Conservation (phyloP, 139 green algal genomes). For the Dunaliella sp. region DNA sequence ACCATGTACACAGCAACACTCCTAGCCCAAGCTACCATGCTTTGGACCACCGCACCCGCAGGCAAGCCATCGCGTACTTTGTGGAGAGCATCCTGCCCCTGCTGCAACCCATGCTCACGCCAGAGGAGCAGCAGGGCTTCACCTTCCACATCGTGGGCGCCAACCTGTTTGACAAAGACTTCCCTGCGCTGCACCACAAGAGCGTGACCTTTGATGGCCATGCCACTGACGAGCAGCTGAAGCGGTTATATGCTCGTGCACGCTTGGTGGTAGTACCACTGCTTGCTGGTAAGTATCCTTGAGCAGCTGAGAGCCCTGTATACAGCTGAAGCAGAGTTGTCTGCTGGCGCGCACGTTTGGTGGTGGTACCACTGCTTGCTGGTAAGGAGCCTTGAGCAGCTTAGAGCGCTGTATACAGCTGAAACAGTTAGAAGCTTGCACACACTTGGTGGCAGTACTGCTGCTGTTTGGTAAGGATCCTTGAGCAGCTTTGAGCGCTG, state of each 20-base stretch:
- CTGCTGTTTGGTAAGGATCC: too few species aligned
- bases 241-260: slow-evolving; percentile 5
- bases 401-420: slow-evolving; percentile 2
- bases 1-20: too few species aligned
- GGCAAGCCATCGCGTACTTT: slow-evolving; percentile 8
- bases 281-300: not conserved
- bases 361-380: slow-evolving; percentile 20
- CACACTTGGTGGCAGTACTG: not conserved
- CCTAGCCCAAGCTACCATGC: too few species aligned
- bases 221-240: slow-evolving; percentile 9
- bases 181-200: not conserved
- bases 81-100: slow-evolving; percentile 12
- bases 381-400: not conserved
- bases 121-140: not conserved
- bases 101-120: not conserved
- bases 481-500: too few species aligned
- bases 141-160: slow-evolving; percentile 22
- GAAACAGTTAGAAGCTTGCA: not conserved
- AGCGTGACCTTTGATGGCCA: slow-evolving; percentile 1
- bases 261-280: slow-evolving; percentile 21
- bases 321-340: slow-evolving; percentile 18
- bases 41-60: not conserved
- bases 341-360: not conserved
- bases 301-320: not conserved
- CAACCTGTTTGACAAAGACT: slow-evolving; percentile 2